Evolutionary conservation across 2,329 filamentous ascomycete species (phyloP), one percentile per base, ranked within the genome.

Genomic region (Cladosporium sp.): DNA sequence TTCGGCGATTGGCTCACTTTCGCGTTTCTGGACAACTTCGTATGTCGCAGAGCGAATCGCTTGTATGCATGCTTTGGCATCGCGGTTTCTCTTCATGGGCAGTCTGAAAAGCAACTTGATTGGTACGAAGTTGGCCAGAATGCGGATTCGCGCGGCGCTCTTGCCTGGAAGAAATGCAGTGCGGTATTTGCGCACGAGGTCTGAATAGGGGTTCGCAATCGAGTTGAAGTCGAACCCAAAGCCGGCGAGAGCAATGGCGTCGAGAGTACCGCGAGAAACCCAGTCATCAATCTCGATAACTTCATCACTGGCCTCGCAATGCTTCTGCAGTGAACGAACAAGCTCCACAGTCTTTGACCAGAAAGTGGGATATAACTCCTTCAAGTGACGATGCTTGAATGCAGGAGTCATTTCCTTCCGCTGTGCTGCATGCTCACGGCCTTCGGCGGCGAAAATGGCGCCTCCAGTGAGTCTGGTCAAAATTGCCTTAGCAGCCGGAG

Each of bases 331-430:
- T 5, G 39, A 50, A 7, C 20, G 20, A 1, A 50, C 33, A 5
- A 51, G 41, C 49, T 45, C 49, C 1, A 43, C 27, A 0, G 41
- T 45, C 69, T 94, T 95, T 16, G 70, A 61, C 89, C 89, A 95
- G 67, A 96, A 95, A 5, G 86, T 71, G 0, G 88, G 85, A 59
- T 94, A 93, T 12, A 95, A 72, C 52, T 92, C 79, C 64, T 93
- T 94, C 65, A 95, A 75, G 60, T 94, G 87, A 18, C 89, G 80
- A 62, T 88, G 94, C n/a, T 83, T 78, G 66, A 95, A 95, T 2
- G 88, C 87, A 0, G 89, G 89, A 71, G 85, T 81, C 15, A 95
- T 78, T 51, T 85, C 83, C 65, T 86, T 90, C 40, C 91, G 79
- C 52, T 78, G 73, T 43, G 71, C 71, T 53, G 69, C 71, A 57